These are phyloP conservation scores for Ogataea trehalophila DNA, from an alignment of 805 yeast genomes.

Conservation along the genomic window DNA sequence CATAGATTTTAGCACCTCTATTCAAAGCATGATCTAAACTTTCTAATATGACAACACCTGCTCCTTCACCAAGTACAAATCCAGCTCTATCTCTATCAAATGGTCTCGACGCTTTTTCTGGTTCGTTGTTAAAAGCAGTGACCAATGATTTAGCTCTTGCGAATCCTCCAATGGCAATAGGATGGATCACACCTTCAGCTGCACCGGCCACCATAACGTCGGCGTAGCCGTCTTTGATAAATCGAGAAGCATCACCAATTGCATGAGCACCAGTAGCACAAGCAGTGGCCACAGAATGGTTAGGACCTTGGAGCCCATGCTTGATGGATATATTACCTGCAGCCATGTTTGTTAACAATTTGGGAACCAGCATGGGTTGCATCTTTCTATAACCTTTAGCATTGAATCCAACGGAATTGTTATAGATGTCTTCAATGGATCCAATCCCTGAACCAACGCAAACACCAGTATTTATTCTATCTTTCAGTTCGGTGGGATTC, in stretches of 20 bases:
- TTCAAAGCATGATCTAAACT: conserved; percentile 65
- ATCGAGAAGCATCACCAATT: conserved; percentile 86
- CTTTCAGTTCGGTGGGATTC: conserved; percentile 35
- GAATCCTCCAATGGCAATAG: conserved; percentile 84
- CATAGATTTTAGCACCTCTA: conserved; percentile 67
- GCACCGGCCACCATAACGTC: conserved; percentile 94
- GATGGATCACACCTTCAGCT: conserved; percentile 81
- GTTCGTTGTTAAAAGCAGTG: conserved; percentile 55
- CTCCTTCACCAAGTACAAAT: conserved; percentile 91
- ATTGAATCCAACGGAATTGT: conserved; percentile 50
- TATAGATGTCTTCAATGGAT: conserved; percentile 67
- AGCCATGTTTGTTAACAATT: conserved; percentile 85
- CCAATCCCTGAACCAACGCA: conserved; percentile 95
- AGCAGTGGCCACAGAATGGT: conserved; percentile 87
- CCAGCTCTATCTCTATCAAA: conserved; percentile 78
- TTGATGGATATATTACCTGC: conserved; percentile 85
- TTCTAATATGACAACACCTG: conserved; percentile 78
- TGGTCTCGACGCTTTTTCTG: conserved; percentile 73
- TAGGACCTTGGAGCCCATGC: conserved; percentile 75
- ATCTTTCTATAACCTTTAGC: conserved; percentile 58
- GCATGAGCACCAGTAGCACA: conserved; percentile 96
- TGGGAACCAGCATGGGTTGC: conserved; percentile 85
- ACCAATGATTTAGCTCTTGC: conserved; percentile 82
- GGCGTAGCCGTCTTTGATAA: conserved; percentile 74
- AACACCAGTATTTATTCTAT: conserved; percentile 51